phyloP scores from a whole-genome alignment of 2,329 filamentous ascomycete species.

The Plectosphaerella cucumerina region DNA sequence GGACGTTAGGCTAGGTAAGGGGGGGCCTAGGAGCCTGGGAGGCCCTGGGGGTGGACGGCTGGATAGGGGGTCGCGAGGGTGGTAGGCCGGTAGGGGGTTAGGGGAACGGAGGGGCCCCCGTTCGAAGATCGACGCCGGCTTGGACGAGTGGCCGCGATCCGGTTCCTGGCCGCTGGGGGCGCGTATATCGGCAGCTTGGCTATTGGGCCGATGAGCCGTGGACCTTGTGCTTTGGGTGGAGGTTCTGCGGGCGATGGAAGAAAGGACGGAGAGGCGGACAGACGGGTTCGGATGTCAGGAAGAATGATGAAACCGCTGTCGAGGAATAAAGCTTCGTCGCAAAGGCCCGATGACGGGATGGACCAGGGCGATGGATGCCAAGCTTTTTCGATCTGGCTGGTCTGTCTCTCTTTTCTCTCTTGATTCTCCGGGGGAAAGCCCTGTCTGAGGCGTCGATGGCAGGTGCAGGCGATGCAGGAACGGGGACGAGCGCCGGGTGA shows the following conservation, averaged over 20 bases:
- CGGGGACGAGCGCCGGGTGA: not conserved
- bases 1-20: not conserved
- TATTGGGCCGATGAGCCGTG: not conserved
- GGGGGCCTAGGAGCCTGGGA: not conserved
- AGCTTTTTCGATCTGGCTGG: constrained; percentile 3
- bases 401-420: not conserved
- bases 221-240: too few relatives aligned
- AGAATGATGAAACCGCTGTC: constrained; percentile 28
- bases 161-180: constrained; percentile 1
- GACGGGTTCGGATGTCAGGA: constrained; percentile 27
- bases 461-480: not conserved
- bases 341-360: constrained; percentile 10
- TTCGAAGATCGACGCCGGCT: constrained; percentile 1
- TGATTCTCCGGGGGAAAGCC: too few relatives aligned
- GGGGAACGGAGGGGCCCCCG: not conserved
- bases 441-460: too few relatives aligned
- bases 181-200: not conserved
- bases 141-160: constrained; percentile 9
- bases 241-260: not conserved
- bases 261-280: not conserved
- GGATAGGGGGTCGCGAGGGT: too few relatives aligned
- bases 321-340: constrained; percentile 9
- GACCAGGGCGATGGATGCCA: constrained; percentile 9
- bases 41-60: too few relatives aligned
- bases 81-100: too few relatives aligned